Evolutionary conservation across 805 yeast species (phyloP).

Genomic region (Kodamaea laetipori): DNA sequence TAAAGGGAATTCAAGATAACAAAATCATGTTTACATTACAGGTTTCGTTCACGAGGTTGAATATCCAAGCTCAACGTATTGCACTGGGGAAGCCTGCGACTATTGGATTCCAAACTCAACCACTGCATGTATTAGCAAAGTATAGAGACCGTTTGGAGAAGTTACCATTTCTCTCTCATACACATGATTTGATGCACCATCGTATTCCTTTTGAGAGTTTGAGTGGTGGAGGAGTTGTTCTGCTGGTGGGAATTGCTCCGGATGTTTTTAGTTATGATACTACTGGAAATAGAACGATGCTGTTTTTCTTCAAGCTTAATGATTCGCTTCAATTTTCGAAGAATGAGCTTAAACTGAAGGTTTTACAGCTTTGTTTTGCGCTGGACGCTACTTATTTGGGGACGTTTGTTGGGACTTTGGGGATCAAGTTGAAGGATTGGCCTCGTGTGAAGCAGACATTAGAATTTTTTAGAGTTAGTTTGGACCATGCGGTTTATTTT

Average conservation of each 20-base stretch:
- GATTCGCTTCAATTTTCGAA: slow-evolving; percentile 31
- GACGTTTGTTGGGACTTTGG: slow-evolving; percentile 28
- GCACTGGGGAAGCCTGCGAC: slow-evolving; percentile 9
- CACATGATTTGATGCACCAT: slow-evolving; percentile 31
- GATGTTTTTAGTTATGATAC: slow-evolving; percentile 3
- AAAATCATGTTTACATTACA: slow-evolving; percentile 25
- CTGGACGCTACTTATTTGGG: slow-evolving; percentile 38
- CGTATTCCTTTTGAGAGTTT: slow-evolving; percentile 26
- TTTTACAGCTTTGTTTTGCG: slow-evolving; percentile 25
- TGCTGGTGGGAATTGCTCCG: slow-evolving; percentile 8
- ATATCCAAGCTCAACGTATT: slow-evolving; percentile 11
- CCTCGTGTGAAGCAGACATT: slow-evolving; percentile 7
- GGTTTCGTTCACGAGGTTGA: slow-evolving; percentile 27
- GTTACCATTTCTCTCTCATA: slow-evolving; percentile 25
- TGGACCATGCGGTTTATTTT: slow-evolving; percentile 39
- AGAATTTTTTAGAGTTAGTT: slow-evolving; percentile 38
- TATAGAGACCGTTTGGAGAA: slow-evolving; percentile 17
- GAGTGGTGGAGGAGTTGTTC: slow-evolving; percentile 6
- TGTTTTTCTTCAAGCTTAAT: slow-evolving; percentile 32
- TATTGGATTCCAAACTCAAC: slow-evolving; percentile 12
- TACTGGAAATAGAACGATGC: slow-evolving; percentile 23
- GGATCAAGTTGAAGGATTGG: slow-evolving; percentile 14
- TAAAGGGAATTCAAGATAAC: slow-evolving; percentile 25
- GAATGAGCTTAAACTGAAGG: slow-evolving; percentile 21
- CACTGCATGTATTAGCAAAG: slow-evolving; percentile 14